Conservation (phyloP, 2,329 filamentous ascomycete genomes). For the Didymella sp. region DNA sequence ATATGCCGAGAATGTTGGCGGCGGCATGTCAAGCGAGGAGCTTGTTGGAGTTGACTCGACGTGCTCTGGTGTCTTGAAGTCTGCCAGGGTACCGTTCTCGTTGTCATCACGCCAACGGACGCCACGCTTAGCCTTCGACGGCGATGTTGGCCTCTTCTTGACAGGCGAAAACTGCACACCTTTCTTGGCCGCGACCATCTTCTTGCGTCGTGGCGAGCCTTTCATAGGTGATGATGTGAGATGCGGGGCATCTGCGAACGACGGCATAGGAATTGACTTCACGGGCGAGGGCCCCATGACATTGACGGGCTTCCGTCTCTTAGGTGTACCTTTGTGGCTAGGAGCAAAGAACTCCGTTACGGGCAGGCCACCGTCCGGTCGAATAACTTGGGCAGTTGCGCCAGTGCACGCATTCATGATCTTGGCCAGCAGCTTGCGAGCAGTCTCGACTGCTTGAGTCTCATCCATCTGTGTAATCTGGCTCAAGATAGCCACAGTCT, state of each 20-base stretch:
- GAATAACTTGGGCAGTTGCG: slow-evolving; percentile 82
- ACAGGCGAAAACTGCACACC: slow-evolving; percentile 81
- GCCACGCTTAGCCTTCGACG: slow-evolving; percentile 69
- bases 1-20: slow-evolving; percentile 60
- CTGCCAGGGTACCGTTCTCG: slow-evolving; percentile 82
- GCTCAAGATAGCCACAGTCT: slow-evolving; percentile 82
- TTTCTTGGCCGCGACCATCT: slow-evolving; percentile 69
- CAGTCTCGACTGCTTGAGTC: slow-evolving; percentile 80
- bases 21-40: slow-evolving; percentile 60
- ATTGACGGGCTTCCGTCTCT: slow-evolving; percentile 65
- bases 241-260: slow-evolving; percentile 45
- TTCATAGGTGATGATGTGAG: slow-evolving; percentile 71
- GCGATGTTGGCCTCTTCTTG: slow-evolving; percentile 68
- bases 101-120: slow-evolving; percentile 95
- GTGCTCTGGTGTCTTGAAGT: slow-evolving; percentile 88
- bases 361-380: slow-evolving; percentile 77
- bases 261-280: slow-evolving; percentile 49
- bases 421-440: slow-evolving; percentile 76
- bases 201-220: slow-evolving; percentile 81
- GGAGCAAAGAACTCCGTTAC: slow-evolving; percentile 72
- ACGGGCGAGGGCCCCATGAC: slow-evolving; percentile 58
- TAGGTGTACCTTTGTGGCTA: slow-evolving; percentile 75
- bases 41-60: slow-evolving; percentile 64
- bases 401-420: slow-evolving; percentile 78
- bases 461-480: slow-evolving; percentile 84